Evolutionary conservation across 2,329 filamentous ascomycete species (phyloP).

Genomic region (Onygena corvina): DNA sequence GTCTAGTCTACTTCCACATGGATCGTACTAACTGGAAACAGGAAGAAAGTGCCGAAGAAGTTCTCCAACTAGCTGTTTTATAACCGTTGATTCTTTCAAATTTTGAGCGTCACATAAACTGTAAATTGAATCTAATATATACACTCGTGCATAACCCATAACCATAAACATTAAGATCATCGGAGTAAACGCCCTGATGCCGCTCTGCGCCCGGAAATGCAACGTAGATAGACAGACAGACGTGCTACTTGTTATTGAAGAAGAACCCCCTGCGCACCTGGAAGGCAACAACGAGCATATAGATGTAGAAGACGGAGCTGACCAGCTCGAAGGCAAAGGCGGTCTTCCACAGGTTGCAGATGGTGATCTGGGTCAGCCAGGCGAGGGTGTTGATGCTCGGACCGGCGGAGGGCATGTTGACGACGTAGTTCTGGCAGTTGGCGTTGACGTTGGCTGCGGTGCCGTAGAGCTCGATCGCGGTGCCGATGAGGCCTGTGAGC

Average conservation of each 20-base stretch:
- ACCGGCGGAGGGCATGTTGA: slow-evolving; percentile 35
- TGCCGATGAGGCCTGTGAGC: slow-evolving; percentile 51
- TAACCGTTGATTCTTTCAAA: background rate
- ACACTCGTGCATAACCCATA: too few relatives aligned
- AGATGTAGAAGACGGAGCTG: slow-evolving; percentile 51
- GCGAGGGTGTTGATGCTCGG: slow-evolving; percentile 46
- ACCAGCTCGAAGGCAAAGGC: slow-evolving; percentile 53
- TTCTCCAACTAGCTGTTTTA: background rate
- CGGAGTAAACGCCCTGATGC: too few relatives aligned
- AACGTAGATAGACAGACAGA: too few relatives aligned
- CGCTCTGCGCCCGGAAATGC: too few relatives aligned
- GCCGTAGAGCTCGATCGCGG: slow-evolving; percentile 50
- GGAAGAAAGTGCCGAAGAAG: slow-evolving; percentile 2
- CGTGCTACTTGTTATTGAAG: slow-evolving; percentile 1
- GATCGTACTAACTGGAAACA: too few relatives aligned
- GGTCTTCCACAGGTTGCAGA: slow-evolving; percentile 54
- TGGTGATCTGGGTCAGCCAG: slow-evolving; percentile 51
- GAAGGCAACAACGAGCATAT: slow-evolving; percentile 53
- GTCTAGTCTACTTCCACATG: too few relatives aligned
- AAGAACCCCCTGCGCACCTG: slow-evolving; percentile 35
- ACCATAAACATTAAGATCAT: too few relatives aligned
- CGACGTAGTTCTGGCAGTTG: slow-evolving; percentile 48
- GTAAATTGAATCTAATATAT: too few relatives aligned
- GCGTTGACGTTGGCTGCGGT: slow-evolving; percentile 44
- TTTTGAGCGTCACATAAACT: background rate